Conservation (phyloP, 768 basidiomycete species). For the Trametes villosa region DNA sequence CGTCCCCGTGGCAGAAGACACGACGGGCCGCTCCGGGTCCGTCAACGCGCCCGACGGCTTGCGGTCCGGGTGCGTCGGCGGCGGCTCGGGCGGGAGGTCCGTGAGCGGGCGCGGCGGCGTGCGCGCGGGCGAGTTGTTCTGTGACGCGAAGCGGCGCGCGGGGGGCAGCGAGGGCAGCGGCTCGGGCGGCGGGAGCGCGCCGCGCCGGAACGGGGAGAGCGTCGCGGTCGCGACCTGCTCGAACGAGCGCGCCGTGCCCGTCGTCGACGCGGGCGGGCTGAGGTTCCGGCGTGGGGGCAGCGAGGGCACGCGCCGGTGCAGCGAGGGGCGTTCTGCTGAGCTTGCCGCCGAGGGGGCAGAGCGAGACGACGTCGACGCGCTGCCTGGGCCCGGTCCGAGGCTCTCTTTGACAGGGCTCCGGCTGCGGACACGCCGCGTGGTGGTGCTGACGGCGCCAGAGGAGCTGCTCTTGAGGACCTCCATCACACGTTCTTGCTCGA, state of each 20-base stretch:
- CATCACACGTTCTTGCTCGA: conserved; percentile 72
- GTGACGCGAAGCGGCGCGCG: conserved; percentile 22
- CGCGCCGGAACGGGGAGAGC: conserved; percentile 20
- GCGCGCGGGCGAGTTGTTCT: conserved; percentile 33
- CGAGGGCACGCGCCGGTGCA: conserved; percentile 32
- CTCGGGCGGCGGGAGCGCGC: not conserved
- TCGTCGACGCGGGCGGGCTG: conserved; percentile 40
- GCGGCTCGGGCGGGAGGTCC: conserved; percentile 41
- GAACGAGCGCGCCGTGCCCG: conserved; percentile 42
- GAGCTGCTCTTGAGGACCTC: conserved; percentile 70
- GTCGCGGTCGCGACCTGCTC: conserved; percentile 48
- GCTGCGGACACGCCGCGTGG: conserved; percentile 28
- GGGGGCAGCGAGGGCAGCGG: conserved; percentile 13
- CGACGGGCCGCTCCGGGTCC: conserved; percentile 17
- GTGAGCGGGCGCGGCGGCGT: conserved; percentile 35
- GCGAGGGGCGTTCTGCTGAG: conserved; percentile 14
- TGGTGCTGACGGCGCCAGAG: conserved; percentile 14
- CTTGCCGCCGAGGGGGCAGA: conserved; percentile 20
- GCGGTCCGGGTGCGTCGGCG: conserved; percentile 63
- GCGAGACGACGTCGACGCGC: conserved; percentile 10
- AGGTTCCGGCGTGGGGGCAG: conserved; percentile 42
- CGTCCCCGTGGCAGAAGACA: conserved; percentile 28
- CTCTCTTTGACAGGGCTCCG: conserved; percentile 27
- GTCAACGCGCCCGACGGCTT: conserved; percentile 33
- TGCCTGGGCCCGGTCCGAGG: not conserved